A percentile compares a stretch with the other conserved stretches of the same genome.
These are phyloP conservation scores for Scutellaria galericulata DNA, from an alignment of 257 asterid species.

Conservation along the genomic window DNA sequence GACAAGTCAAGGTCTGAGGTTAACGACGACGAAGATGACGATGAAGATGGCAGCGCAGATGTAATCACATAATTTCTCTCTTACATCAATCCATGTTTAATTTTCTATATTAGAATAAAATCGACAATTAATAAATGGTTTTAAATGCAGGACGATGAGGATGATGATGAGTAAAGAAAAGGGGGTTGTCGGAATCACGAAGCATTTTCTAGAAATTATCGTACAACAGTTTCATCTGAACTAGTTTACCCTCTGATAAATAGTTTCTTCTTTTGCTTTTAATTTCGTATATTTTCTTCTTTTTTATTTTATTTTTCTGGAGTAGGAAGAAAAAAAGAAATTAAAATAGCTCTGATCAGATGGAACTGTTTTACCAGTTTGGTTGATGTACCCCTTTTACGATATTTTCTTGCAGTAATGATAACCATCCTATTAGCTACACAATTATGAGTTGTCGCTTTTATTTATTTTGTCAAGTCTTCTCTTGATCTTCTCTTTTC, in stretches of 20 bases:
- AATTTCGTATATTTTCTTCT: not conserved
- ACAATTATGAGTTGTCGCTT: not conserved
- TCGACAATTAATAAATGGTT: not conserved
- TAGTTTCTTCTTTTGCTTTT: constrained; percentile 23
- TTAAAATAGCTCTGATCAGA: constrained; percentile 40
- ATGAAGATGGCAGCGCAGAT: constrained; percentile 52
- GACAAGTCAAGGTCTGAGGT: constrained; percentile 60
- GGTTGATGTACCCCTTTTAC: constrained; percentile 36
- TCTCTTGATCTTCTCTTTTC: too few species aligned
- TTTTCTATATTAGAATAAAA: too few species aligned
- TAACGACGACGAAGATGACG: constrained; percentile 57
- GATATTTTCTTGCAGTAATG: constrained; percentile 25
- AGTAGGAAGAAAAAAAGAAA: constrained; percentile 41
- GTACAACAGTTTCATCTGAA: constrained; percentile 38
- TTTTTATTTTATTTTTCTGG: constrained; percentile 1
- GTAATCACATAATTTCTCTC: constrained; percentile 3
- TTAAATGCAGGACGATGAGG: constrained; percentile 44
- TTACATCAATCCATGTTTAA: too few species aligned
- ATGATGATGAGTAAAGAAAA: constrained; percentile 46
- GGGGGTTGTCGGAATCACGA: not conserved
- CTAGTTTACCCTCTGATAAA: constrained; percentile 34
- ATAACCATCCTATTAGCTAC: constrained; percentile 11
- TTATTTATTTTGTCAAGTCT: too few species aligned
- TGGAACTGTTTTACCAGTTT: constrained; percentile 22
- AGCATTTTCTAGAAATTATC: constrained; percentile 25